Evolutionary conservation across 208 protist genomes (phyloP), one percentile per base, ranked within the genome.

Genomic region (Leishmania guyanensis): DNA sequence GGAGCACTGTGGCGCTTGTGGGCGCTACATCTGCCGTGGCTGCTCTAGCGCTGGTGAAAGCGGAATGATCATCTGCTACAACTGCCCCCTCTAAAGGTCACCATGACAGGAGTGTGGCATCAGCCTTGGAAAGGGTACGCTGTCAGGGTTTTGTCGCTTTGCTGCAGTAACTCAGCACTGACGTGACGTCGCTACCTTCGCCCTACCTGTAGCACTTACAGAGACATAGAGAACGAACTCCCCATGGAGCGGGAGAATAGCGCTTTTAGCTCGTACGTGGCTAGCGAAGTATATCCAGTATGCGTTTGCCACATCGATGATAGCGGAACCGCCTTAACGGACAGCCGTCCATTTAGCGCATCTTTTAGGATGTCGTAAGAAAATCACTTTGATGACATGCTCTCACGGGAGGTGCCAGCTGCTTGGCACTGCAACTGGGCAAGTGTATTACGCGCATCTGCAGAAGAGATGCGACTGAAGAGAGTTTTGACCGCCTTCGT

Each of bases 21-120:
- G 36, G 48, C 66, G 79, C 20, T 72, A 9, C 26, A 73, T 86
- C 20, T 93, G 90, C 77, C 85, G 66, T 17, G 86, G 88, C 26
- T 93, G 90, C 82, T 87, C 88, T 78, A 60, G 92, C 79, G 75
- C 90, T 91, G n/a, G 90, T 97, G 65, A 89, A 95, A 56, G 94
- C 94, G 82, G 89, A 91, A 60, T 78, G 85, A 81, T 90, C 88
- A 77, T 86, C 79, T 65, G 96, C 94, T 82, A 92, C 97, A 50
- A 78, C 98, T 73, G 83, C 88, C 50, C 77, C 93, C 12, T 82
- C 95, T 74, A 91, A 99, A 66, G 29, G 36, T 69, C 20, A n/a
- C 46, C 8, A 53, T 36, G 8, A 54, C 36, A 71, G 4, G 43
- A 17, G 14, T 9, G 53, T 36, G 68, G 33, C 68, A n/a, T 9